Percentiles rank a stretch among this genome's conserved stretches.
These are phyloP conservation scores for rapeseed (Brassica napus) DNA, from an alignment of 345 rosid genomes.

Conservation along the genomic window Da-Ae NC_063445.1:39436501-39437000, in stretches of 20 bases:
- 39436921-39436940: no score
- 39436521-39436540: not conserved
- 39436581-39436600: not conserved
- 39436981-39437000: no score
- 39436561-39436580: not conserved
- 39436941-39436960: no score
- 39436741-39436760: not conserved
- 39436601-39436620: not conserved
- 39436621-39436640: not conserved
- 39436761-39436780: slow-evolving; percentile 2
- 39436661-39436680: not conserved
- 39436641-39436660: not conserved
- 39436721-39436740: not conserved
- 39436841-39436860: no score
- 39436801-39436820: no score
- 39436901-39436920: no score
- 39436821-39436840: no score
- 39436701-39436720: not conserved
- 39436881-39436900: no score
- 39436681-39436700: slow-evolving; percentile 8
- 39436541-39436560: not conserved
- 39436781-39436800: not conserved
- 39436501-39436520: not conserved
- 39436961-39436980: no score
- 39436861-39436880: no score